Conservation (phyloP, 805 yeast genomes). For the Starmera dryadoides region DNA sequence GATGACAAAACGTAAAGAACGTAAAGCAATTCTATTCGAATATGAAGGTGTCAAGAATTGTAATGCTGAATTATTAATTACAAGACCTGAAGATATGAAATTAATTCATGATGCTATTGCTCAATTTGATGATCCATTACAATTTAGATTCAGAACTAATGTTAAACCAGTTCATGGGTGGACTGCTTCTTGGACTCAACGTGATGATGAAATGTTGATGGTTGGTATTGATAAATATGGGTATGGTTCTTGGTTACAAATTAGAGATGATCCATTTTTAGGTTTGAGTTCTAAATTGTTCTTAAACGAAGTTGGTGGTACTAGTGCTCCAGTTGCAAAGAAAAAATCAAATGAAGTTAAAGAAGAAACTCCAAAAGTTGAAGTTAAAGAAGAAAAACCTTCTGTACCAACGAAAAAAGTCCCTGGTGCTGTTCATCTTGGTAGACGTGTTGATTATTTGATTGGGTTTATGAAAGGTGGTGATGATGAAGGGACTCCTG, state of each 20-base stretch:
- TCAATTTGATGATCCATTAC: constrained; percentile 51
- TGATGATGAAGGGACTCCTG: constrained; percentile 24
- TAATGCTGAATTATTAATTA: constrained; percentile 82
- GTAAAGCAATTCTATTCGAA: constrained; percentile 84
- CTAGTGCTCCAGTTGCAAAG: constrained; percentile 19
- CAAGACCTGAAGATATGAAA: constrained; percentile 81
- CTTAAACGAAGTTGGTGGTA: constrained; percentile 40
- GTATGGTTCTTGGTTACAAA: constrained; percentile 90
- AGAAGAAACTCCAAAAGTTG: constrained; percentile 19
- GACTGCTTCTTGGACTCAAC: constrained; percentile 79
- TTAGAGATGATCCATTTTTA: constrained; percentile 90
- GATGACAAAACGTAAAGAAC: constrained; percentile 68
- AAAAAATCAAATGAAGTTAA: constrained; percentile 12
- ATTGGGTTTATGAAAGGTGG: constrained; percentile 63
- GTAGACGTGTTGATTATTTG: constrained; percentile 86
- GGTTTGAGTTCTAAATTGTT: constrained; percentile 81
- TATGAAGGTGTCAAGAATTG: constrained; percentile 80
- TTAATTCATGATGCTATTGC: constrained; percentile 48
- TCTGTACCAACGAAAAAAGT: constrained; percentile 43
- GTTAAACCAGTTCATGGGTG: constrained; percentile 87
- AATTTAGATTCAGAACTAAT: constrained; percentile 50
- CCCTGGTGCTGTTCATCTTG: constrained; percentile 89
- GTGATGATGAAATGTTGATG: constrained; percentile 80
- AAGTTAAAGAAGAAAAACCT: constrained; percentile 25
- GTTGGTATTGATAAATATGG: constrained; percentile 91